phyloP scores from a whole-genome alignment of 139 green algal species.

The Spirogloea muscicola region DNA sequence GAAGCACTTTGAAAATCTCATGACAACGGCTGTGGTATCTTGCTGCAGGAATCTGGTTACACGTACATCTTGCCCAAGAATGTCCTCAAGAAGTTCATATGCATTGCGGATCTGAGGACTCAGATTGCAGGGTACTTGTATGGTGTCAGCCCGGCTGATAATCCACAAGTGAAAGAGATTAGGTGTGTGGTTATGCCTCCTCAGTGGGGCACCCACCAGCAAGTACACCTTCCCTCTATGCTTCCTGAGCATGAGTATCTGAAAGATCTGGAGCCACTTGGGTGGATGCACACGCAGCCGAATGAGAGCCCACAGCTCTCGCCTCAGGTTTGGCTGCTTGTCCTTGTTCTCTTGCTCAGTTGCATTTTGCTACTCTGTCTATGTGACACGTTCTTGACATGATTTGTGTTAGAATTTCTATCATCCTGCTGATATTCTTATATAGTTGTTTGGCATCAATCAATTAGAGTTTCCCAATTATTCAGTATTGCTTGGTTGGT shows the following conservation, averaged over 20 bases:
- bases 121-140: constrained; percentile 88
- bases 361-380: no score
- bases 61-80: constrained; percentile 99
- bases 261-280: constrained; percentile 92
- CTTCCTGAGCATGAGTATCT: constrained; percentile 96
- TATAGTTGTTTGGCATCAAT: no score
- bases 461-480: constrained; percentile 51
- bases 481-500: background rate
- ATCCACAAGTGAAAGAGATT: constrained; percentile 94
- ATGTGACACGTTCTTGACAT: no score
- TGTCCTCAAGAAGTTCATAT: constrained; percentile 99
- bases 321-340: no score
- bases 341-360: no score
- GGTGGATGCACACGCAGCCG: constrained; percentile 98
- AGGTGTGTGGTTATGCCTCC: constrained; percentile 90
- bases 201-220: constrained; percentile 94
- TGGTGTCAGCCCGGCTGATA: constrained; percentile 90
- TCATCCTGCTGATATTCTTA: no score
- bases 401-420: no score
- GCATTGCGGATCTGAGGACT: constrained; percentile 93
- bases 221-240: constrained; percentile 77
- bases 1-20: background rate
- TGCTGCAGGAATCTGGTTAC: constrained; percentile 65
- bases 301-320: constrained; percentile 90
- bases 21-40: background rate